Base-by-base conservation (phyloP, 225 moss, liverwort and hornwort species). In the Rhytidiadelphus loreus region DNA sequence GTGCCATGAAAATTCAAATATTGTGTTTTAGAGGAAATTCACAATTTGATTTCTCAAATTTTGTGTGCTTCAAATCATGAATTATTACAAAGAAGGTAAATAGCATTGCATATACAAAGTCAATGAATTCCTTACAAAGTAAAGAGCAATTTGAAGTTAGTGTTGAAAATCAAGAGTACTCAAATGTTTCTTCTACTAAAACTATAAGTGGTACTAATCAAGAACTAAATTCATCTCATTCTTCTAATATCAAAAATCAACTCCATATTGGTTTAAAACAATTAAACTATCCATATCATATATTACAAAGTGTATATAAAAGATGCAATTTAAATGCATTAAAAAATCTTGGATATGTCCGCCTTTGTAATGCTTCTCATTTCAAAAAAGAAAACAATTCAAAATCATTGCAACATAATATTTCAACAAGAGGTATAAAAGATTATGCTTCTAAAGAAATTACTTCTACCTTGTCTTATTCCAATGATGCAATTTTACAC, bases 261-360 rank as follows among this genome's bases (percentile, higher is more conserved):
- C 2, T 25, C 5, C 2, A 32, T 41, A 4, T 35, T 46, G 18
- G 73, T 56, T 78, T 80, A 43, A 91, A 78, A 62, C 83, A 85
- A 16, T 13, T 59, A 46, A 80, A 87, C 15, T 77, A 77, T 77
- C 46, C 33, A 15, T 60, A 82, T 44, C 30, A 55, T 12, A 89
- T 91, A 11, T 55, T 91, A 60, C 79, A 89, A 89, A 91, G 89
- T 89, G 83, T 91, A 32, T 92, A 89, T 37, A 24, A 92, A 83
- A 87, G 80, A 68, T 92, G 89, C n/a, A 19, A 88, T 88, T 86
- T 88, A 15, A 83, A 88, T 80, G 68, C 44, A 59, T n/a, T 75
- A 22, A 87, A 88, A 86, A 85, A 52, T 46, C 80, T 0, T 32
- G 79, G 92, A 6, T 92, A 91, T 22, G 66, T 68, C 3, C 8